These are phyloP conservation scores for Massarina eburnea DNA, from an alignment of 2,329 filamentous ascomycete genomes.

Conservation along the genomic window DNA sequence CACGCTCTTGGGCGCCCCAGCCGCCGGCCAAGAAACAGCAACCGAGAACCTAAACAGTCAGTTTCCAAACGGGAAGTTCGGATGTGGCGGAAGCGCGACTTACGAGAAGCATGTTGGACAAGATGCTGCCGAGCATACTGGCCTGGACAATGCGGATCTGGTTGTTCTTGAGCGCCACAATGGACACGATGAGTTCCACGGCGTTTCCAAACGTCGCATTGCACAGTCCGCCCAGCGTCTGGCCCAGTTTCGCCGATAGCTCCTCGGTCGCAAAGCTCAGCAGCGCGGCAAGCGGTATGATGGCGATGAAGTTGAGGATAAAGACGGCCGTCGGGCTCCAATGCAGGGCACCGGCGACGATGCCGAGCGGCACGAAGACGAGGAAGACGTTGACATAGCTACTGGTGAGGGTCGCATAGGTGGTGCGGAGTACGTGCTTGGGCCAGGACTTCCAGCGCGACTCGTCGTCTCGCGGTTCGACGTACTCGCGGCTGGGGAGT, in stretches of 20 bases:
- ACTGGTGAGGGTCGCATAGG: constrained; percentile 50
- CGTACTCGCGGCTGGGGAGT: constrained; percentile 20
- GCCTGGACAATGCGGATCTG: constrained; percentile 97
- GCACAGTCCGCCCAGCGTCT: constrained; percentile 71
- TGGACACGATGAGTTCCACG: constrained; percentile 83
- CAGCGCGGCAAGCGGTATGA: constrained; percentile 73
- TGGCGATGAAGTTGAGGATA: constrained; percentile 77
- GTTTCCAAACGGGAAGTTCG: constrained; percentile 15
- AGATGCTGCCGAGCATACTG: constrained; percentile 93
- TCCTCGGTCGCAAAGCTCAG: constrained; percentile 79
- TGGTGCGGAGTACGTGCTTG: constrained; percentile 37
- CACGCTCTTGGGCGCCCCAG: constrained; percentile 46
- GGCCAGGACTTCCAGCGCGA: constrained; percentile 30
- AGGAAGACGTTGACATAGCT: constrained; percentile 70
- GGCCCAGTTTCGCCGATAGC: constrained; percentile 70
- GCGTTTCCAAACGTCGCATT: constrained; percentile 81
- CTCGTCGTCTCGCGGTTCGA: constrained; percentile 18
- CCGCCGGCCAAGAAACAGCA: constrained; percentile 57
- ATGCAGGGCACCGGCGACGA: constrained; percentile 62
- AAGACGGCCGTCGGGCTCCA: constrained; percentile 72
- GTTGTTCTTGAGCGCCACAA: constrained; percentile 80
- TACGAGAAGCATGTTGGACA: constrained; percentile 87
- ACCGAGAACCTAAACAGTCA: constrained; percentile 52
- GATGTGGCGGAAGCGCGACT: constrained; percentile 24
- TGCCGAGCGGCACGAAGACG: constrained; percentile 72